A percentile compares a stretch with the other conserved stretches of the same genome.
These are phyloP conservation scores for Zygosaccharomyces pseudobailii DNA, from an alignment of 1,139 yeast genomes.

Conservation along the genomic window DNA sequence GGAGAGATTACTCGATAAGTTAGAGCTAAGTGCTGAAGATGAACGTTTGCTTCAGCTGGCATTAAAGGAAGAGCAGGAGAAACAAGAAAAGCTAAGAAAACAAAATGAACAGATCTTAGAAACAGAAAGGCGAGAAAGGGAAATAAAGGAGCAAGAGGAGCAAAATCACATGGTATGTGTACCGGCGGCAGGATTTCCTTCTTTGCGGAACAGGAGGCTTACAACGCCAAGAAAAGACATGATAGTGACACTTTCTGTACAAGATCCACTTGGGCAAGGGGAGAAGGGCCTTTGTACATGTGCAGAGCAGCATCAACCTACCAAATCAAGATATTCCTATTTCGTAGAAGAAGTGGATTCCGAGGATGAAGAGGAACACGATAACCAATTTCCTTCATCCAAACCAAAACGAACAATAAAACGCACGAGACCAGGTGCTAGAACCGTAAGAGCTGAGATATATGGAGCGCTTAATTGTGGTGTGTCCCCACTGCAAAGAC, in stretches of 20 bases:
- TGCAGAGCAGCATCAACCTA: constrained; percentile 29
- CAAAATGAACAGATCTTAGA: neutral
- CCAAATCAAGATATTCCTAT: constrained; percentile 30
- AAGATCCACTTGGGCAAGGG: constrained; percentile 14
- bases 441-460: constrained; percentile 2
- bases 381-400: neutral
- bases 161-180: constrained; percentile 22
- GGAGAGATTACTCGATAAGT: constrained; percentile 31
- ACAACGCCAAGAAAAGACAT: constrained; percentile 3
- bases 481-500: constrained; percentile 1
- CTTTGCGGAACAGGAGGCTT: constrained; percentile 19
- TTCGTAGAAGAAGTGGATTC: constrained; percentile 31
- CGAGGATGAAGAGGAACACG: constrained; percentile 6
- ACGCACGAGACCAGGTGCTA: neutral
- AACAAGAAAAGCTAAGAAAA: neutral
- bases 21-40: constrained; percentile 32
- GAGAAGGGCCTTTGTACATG: constrained; percentile 20
- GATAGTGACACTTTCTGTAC: constrained; percentile 8
- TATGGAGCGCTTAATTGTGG: constrained; percentile 2
- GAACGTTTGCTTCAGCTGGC: constrained; percentile 28
- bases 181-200: constrained; percentile 34
- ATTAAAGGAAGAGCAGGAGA: constrained; percentile 20
- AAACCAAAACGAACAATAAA: neutral
- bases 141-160: neutral
- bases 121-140: neutral